Percentiles rank a stretch among this genome's conserved stretches.
Conservation (phyloP, 495 filamentous ascomycete species). For the Tuber calosporum region DNA sequence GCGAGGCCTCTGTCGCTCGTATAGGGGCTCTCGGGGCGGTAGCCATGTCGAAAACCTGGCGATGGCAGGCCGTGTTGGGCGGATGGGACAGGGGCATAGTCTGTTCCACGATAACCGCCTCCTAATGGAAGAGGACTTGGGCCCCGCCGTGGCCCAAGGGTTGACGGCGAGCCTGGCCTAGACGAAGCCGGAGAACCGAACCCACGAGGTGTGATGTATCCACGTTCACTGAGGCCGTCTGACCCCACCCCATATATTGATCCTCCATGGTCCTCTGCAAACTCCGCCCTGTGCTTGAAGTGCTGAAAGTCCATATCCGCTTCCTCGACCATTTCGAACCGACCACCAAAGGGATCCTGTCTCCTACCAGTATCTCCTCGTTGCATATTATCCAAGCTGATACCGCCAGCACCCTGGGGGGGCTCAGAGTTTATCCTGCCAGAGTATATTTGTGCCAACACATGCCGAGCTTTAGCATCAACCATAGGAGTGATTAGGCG, state of each 20-base stretch:
- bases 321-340: conserved; percentile 86
- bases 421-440: conserved; percentile 58
- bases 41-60: conserved; percentile 14
- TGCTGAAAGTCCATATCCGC: conserved; percentile 86
- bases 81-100: conserved; percentile 26
- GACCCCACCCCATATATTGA: conserved; percentile 41
- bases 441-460: conserved; percentile 70
- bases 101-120: conserved; percentile 15
- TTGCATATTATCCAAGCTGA: conserved; percentile 75
- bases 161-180: conserved; percentile 28
- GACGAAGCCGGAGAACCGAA: conserved; percentile 37
- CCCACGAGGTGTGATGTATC: conserved; percentile 33
- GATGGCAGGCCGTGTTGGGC: conserved; percentile 14
- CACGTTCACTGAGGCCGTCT: conserved; percentile 38
- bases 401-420: conserved; percentile 51
- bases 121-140: conserved; percentile 27
- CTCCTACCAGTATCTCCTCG: conserved; percentile 63
- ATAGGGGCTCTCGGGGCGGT: conserved; percentile 37
- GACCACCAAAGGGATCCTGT: conserved; percentile 46
- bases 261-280: conserved; percentile 77
- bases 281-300: conserved; percentile 82
- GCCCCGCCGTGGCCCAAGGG: conserved; percentile 8
- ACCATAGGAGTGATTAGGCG: conserved; percentile 94
- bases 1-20: conserved; percentile 33
- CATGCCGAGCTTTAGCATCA: conserved; percentile 74